phyloP scores from a whole-genome alignment of 106 monocot genomes.

The Narthecium ossifragum region DNA sequence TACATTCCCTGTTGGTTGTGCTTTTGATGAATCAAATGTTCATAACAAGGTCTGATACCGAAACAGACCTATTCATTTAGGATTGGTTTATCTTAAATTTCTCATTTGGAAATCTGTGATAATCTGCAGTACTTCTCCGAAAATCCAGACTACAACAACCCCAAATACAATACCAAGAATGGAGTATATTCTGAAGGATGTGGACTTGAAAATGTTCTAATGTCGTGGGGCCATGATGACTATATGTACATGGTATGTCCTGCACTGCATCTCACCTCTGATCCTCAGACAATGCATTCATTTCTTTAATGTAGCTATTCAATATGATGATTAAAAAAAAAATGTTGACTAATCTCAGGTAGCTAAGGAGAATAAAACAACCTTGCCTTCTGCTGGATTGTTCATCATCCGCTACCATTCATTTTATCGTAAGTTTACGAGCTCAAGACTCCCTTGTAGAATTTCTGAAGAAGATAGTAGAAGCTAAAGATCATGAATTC shows the following conservation, averaged over 20 bases:
- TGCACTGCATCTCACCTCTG: not conserved
- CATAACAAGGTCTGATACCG: constrained; percentile 46
- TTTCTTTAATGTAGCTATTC: too few species aligned
- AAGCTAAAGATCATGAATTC: not conserved
- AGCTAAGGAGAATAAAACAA: constrained; percentile 71
- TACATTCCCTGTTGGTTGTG: constrained; percentile 87
- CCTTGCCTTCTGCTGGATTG: constrained; percentile 70
- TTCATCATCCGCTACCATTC: constrained; percentile 93
- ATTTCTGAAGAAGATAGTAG: not conserved
- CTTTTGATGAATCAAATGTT: constrained; percentile 64
- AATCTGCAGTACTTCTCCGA: constrained; percentile 54
- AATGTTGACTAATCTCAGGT: constrained; percentile 31
- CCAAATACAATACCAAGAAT: constrained; percentile 52
- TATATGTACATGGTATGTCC: constrained; percentile 84
- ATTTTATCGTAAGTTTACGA: constrained; percentile 57
- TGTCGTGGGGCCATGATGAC: constrained; percentile 96
- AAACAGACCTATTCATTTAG: not conserved
- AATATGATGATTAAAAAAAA: too few species aligned
- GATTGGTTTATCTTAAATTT: not conserved
- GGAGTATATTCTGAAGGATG: constrained; percentile 80
- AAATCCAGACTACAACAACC: constrained; percentile 60
- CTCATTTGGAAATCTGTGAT: not conserved
- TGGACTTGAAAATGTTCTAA: constrained; percentile 77
- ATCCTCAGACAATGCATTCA: too few species aligned
- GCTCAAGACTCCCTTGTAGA: not conserved